Conservation (phyloP, 768 basidiomycete species). For the Rhizopogon salebrosus region DNA sequence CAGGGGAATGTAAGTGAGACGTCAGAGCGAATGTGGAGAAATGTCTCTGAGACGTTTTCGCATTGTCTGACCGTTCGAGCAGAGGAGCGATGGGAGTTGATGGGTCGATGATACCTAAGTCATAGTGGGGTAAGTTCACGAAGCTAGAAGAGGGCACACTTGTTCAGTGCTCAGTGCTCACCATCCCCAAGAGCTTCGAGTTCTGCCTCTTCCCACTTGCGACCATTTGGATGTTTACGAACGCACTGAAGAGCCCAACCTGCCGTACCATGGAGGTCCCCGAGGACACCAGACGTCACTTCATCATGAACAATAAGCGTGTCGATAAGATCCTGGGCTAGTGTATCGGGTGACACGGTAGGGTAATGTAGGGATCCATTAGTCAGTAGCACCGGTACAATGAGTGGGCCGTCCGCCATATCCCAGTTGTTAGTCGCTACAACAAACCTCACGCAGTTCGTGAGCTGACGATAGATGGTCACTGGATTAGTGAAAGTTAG, state of each 20-base stretch:
- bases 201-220: slow-evolving; percentile 69
- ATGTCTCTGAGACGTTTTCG: slow-evolving; percentile 36
- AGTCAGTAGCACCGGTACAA: slow-evolving; percentile 57
- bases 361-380: slow-evolving; percentile 60
- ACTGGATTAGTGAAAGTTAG: background rate
- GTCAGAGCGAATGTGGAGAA: slow-evolving; percentile 72
- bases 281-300: slow-evolving; percentile 49
- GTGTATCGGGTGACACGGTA: slow-evolving; percentile 47
- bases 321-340: slow-evolving; percentile 56
- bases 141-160: background rate
- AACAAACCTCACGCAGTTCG: background rate
- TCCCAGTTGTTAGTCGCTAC: slow-evolving; percentile 1
- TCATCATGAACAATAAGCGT: slow-evolving; percentile 42
- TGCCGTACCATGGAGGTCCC: slow-evolving; percentile 47
- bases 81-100: slow-evolving; percentile 47
- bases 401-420: slow-evolving; percentile 41
- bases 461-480: background rate
- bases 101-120: slow-evolving; percentile 45
- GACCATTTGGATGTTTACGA: slow-evolving; percentile 51
- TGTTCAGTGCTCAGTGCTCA: slow-evolving; percentile 26
- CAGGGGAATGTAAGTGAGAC: slow-evolving; percentile 59
- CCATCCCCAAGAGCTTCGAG: slow-evolving; percentile 62
- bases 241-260: slow-evolving; percentile 71
- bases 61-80: slow-evolving; percentile 35
- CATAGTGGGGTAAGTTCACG: slow-evolving; percentile 8